Conservation (phyloP, 306 rosid genomes). For the Ammopiptanthus mongolicus region DNA sequence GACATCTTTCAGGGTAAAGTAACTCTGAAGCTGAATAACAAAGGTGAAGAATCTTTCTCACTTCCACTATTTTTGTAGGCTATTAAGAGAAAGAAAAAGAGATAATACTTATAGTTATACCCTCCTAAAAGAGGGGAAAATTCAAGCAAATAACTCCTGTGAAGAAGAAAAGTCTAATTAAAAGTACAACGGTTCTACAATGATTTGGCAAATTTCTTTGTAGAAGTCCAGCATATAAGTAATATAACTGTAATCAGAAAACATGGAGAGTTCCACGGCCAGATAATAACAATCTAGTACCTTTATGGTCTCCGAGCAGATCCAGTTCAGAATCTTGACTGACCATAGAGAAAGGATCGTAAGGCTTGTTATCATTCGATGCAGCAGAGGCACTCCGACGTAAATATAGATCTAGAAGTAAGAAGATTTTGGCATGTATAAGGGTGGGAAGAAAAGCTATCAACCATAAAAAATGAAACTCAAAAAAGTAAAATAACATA, state of each 20-base stretch:
- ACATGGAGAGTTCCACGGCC: not conserved
- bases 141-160: not conserved
- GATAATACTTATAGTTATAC: not conserved
- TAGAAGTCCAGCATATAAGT: not conserved
- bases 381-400: slow-evolving; percentile 18
- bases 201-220: not conserved
- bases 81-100: not conserved
- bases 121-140: not conserved
- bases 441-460: slow-evolving; percentile 25
- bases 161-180: not conserved
- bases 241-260: slow-evolving; percentile 1
- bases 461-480: slow-evolving; percentile 28
- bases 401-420: slow-evolving; percentile 29
- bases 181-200: not conserved
- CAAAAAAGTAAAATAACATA: slow-evolving; percentile 10
- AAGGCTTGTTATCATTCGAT: slow-evolving; percentile 17
- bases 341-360: slow-evolving; percentile 1
- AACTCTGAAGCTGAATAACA: not conserved
- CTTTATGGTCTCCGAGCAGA: slow-evolving; percentile 19
- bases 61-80: not conserved
- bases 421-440: slow-evolving; percentile 7
- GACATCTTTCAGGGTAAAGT: not conserved
- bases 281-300: slow-evolving; percentile 22
- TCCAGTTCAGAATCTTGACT: slow-evolving; percentile 31
- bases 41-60: not conserved